Percentiles rank a stretch among this genome's conserved stretches.
phyloP scores from a whole-genome alignment of 179 eudicot genomes.

The Heliamphora pulchella region DNA sequence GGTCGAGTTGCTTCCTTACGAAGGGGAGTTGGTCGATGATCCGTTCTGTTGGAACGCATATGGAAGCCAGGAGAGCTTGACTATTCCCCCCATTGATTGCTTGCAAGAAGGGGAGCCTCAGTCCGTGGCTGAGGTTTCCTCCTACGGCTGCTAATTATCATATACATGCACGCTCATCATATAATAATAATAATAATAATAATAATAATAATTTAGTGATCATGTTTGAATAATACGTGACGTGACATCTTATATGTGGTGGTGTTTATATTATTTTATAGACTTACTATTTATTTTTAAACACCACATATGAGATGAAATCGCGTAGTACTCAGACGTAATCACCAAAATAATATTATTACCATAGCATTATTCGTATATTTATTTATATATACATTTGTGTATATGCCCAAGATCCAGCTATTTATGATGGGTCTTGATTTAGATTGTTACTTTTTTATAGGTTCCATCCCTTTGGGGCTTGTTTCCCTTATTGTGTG shows the following conservation, averaged over 20 bases:
- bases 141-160: constrained; percentile 22
- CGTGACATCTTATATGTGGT: no score
- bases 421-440: constrained; percentile 3
- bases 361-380: background rate
- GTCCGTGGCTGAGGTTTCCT: constrained; percentile 28
- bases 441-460: background rate
- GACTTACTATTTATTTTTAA: no score
- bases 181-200: no score
- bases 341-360: no score
- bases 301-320: no score
- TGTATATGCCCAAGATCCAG: constrained; percentile 14
- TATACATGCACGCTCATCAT: no score
- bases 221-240: no score
- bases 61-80: constrained; percentile 74
- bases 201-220: no score
- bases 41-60: constrained; percentile 97
- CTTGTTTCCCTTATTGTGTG: constrained; percentile 34
- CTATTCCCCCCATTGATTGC: constrained; percentile 89
- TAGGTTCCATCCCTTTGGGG: constrained; percentile 34
- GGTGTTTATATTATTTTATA: no score
- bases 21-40: constrained; percentile 73
- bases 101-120: constrained; percentile 71
- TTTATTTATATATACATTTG: constrained; percentile 1
- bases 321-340: no score
- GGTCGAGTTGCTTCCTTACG: constrained; percentile 68